Evolutionary conservation across 108 stramenopile genomes (phyloP).

Genomic region (Epipyxis sp.): DNA sequence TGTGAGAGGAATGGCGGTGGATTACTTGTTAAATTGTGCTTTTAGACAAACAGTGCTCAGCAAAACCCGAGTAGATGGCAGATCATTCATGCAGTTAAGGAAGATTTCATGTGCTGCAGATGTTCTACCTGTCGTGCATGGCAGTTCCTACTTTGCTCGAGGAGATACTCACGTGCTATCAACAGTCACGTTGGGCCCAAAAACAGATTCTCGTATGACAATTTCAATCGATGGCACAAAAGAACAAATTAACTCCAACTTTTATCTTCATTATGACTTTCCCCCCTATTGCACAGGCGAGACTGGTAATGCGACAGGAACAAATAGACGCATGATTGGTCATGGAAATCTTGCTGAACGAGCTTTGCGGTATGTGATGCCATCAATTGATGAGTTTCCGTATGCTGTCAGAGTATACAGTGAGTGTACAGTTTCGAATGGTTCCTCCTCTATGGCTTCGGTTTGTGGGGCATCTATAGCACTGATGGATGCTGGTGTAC

Average conservation of each 20-base stretch:
- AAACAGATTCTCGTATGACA: neutral
- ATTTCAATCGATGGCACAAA: neutral
- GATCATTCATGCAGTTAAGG: neutral
- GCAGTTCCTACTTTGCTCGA: slow-evolving; percentile 70
- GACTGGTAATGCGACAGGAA: slow-evolving; percentile 44
- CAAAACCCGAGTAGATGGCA: slow-evolving; percentile 22
- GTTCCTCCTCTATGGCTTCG: slow-evolving; percentile 77
- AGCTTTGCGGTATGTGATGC: slow-evolving; percentile 72
- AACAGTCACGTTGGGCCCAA: slow-evolving; percentile 60
- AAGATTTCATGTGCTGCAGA: neutral
- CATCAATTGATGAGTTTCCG: slow-evolving; percentile 64
- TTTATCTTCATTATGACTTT: slow-evolving; percentile 81
- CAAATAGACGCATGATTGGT: slow-evolving; percentile 69
- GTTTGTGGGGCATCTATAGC: slow-evolving; percentile 79
- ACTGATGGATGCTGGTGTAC: slow-evolving; percentile 81
- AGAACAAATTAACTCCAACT: slow-evolving; percentile 4
- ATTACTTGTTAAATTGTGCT: neutral
- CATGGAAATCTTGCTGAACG: slow-evolving; percentile 82
- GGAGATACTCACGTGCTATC: slow-evolving; percentile 80
- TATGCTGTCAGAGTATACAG: slow-evolving; percentile 67
- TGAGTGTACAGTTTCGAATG: slow-evolving; percentile 76
- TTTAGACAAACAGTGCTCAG: neutral
- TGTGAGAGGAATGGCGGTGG: neutral
- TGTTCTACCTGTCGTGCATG: slow-evolving; percentile 61
- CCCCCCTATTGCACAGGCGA: slow-evolving; percentile 68